phyloP scores from a whole-genome alignment of 352 stramenopile species.

The Pythium aphanidermatum region DNA sequence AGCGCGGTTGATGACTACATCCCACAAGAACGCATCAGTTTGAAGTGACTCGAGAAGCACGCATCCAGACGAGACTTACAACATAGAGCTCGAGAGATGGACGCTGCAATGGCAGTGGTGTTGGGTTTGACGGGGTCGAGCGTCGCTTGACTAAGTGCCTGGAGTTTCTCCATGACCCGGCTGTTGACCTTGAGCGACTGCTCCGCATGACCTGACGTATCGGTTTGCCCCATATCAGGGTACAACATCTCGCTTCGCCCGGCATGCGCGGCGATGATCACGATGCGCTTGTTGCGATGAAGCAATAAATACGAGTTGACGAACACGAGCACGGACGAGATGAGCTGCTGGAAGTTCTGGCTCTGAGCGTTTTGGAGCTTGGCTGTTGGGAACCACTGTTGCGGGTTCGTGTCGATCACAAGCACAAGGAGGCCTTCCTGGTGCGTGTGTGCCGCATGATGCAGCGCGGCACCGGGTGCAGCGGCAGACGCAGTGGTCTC shows the following conservation, averaged over 20 bases:
- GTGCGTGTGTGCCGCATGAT: conserved; percentile 4
- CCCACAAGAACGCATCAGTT: not conserved
- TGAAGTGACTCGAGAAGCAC: not conserved
- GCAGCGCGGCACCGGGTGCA: conserved; percentile 1
- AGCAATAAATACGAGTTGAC: conserved; percentile 85
- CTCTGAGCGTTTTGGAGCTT: conserved; percentile 22
- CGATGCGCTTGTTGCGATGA: conserved; percentile 80
- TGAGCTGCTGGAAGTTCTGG: conserved; percentile 53
- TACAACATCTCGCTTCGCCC: conserved; percentile 71
- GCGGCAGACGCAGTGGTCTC: not conserved
- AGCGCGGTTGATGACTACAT: conserved; percentile 79
- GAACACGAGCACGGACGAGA: conserved; percentile 76
- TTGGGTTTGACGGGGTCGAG: conserved; percentile 51
- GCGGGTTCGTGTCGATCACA: conserved; percentile 76
- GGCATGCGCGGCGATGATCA: conserved; percentile 75
- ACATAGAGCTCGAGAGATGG: conserved; percentile 71
- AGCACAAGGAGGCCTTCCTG: conserved; percentile 67
- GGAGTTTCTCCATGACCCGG: conserved; percentile 61
- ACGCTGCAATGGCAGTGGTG: conserved; percentile 63
- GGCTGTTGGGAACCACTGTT: conserved; percentile 52
- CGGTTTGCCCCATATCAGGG: conserved; percentile 52
- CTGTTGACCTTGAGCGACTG: conserved; percentile 70
- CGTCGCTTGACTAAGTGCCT: conserved; percentile 41
- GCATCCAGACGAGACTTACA: conserved; percentile 34
- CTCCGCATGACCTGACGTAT: conserved; percentile 61